Percentiles rank a stretch among this genome's conserved stretches.
These are phyloP conservation scores for Porphyra umbilicalis DNA, from an alignment of 31 red algal species.

Conservation along the genomic window DNA sequence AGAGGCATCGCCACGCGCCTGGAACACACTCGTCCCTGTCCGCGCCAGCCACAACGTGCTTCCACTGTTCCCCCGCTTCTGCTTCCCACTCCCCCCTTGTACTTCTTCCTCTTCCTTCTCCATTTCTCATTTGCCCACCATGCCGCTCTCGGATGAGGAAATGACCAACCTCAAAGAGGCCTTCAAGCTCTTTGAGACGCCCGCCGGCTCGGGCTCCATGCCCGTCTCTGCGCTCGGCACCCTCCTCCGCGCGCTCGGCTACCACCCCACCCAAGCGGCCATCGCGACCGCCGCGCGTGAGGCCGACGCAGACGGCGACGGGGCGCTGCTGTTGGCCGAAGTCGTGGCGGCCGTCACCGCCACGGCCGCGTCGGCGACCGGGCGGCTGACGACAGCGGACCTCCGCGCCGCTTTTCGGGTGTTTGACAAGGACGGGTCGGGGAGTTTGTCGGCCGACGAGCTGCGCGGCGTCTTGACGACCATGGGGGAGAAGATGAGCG, in stretches of 20 bases:
- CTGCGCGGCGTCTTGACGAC: slow-evolving; percentile 50
- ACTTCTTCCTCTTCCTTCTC: too few relatives aligned
- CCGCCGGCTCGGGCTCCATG: slow-evolving; percentile 30
- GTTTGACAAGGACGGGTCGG: slow-evolving; percentile 47
- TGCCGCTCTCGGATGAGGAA: not conserved
- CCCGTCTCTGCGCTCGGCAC: slow-evolving; percentile 39
- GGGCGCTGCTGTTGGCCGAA: slow-evolving; percentile 33
- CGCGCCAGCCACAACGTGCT: too few relatives aligned
- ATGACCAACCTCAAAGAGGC: slow-evolving; percentile 13
- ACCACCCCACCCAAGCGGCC: slow-evolving; percentile 59
- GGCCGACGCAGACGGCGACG: slow-evolving; percentile 37
- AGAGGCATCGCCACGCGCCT: too few relatives aligned
- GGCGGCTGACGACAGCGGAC: slow-evolving; percentile 31
- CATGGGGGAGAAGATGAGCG: slow-evolving; percentile 73
- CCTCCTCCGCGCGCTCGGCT: slow-evolving; percentile 55
- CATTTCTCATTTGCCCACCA: not conserved
- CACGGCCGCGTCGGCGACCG: slow-evolving; percentile 13
- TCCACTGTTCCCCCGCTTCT: too few relatives aligned
- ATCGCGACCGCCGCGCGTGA: slow-evolving; percentile 19
- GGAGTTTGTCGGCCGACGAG: slow-evolving; percentile 33
- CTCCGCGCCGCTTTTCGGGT: slow-evolving; percentile 62
- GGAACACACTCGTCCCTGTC: too few relatives aligned
- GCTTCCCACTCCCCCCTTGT: too few relatives aligned
- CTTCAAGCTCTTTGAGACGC: slow-evolving; percentile 19
- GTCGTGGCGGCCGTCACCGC: slow-evolving; percentile 35